Conservation (phyloP, 1,139 yeast genomes). For the Kurtzmaniella quercitrusa region DNA sequence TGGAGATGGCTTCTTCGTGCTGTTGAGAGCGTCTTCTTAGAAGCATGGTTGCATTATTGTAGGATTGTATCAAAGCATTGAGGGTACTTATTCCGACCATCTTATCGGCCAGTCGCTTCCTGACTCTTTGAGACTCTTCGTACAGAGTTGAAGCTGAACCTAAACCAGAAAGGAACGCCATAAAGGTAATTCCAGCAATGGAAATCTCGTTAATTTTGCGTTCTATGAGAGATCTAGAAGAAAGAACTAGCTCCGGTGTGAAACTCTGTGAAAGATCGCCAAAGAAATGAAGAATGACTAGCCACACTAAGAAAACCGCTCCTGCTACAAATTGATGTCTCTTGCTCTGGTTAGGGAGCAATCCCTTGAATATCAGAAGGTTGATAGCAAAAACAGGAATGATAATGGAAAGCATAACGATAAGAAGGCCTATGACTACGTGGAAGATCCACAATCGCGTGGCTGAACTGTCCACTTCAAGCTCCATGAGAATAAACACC, state of each 20-base stretch:
- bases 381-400: conserved; percentile 33
- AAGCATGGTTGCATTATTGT: conserved; percentile 36
- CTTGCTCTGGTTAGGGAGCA: conserved; percentile 17
- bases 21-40: conserved; percentile 32
- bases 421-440: conserved; percentile 28
- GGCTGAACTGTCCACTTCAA: conserved; percentile 20
- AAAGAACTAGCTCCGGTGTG: conserved; percentile 12
- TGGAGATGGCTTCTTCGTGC: conserved; percentile 12
- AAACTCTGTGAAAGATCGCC: conserved; percentile 33
- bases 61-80: conserved; percentile 29
- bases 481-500: conserved; percentile 36
- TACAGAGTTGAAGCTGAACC: conserved; percentile 70
- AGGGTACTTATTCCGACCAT: conserved; percentile 9
- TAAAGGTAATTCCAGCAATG: conserved; percentile 65
- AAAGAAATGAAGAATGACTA: conserved; percentile 29
- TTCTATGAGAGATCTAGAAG: conserved; percentile 26
- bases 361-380: conserved; percentile 24
- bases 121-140: conserved; percentile 7
- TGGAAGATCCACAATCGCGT: conserved; percentile 25
- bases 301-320: conserved; percentile 23
- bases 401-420: conserved; percentile 26
- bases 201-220: conserved; percentile 57
- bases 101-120: not conserved
- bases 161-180: conserved; percentile 69
- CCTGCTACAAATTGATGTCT: conserved; percentile 12